phyloP scores from a whole-genome alignment of 768 basidiomycete species.

The Pleurotus pulmonarius region DNA sequence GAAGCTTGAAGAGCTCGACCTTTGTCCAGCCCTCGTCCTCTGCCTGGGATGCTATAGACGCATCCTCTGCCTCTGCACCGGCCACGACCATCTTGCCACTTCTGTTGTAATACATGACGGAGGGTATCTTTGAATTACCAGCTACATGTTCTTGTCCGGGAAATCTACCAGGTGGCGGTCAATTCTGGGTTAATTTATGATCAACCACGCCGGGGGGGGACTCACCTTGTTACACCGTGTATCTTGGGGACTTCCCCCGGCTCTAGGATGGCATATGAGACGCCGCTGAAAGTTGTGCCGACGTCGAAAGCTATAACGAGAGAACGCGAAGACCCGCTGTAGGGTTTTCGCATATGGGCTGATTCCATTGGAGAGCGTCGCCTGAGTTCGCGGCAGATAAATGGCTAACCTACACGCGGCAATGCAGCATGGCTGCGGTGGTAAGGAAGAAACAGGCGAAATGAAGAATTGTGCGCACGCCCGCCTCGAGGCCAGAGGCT shows the following conservation, averaged over 20 bases:
- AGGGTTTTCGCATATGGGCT: conserved; percentile 69
- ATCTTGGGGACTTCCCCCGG: conserved; percentile 81
- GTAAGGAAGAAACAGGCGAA: conserved; percentile 6
- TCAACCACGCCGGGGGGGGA: not conserved
- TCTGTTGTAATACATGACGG: conserved; percentile 70
- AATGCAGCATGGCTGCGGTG: conserved; percentile 1
- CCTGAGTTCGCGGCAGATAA: not conserved
- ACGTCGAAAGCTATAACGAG: conserved; percentile 79
- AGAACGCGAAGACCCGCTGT: conserved; percentile 56
- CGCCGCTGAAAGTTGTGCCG: conserved; percentile 81
- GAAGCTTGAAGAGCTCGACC: conserved; percentile 81
- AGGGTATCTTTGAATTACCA: conserved; percentile 81
- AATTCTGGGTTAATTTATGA: not conserved
- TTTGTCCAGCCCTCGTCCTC: conserved; percentile 80
- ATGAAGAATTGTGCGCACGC: not conserved
- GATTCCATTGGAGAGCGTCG: conserved; percentile 38
- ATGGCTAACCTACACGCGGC: not conserved
- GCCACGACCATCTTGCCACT: conserved; percentile 64
- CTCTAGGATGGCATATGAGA: conserved; percentile 80
- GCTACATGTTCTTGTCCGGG: conserved; percentile 85
- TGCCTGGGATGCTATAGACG: conserved; percentile 53
- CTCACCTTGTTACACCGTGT: conserved; percentile 71
- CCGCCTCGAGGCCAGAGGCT: conserved; percentile 7
- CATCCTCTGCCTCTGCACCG: conserved; percentile 73
- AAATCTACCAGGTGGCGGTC: conserved; percentile 42